Percentiles rank a stretch among this genome's conserved stretches.
phyloP scores from a whole-genome alignment of 495 filamentous ascomycete species.

The Aspergillus wentii region DNA sequence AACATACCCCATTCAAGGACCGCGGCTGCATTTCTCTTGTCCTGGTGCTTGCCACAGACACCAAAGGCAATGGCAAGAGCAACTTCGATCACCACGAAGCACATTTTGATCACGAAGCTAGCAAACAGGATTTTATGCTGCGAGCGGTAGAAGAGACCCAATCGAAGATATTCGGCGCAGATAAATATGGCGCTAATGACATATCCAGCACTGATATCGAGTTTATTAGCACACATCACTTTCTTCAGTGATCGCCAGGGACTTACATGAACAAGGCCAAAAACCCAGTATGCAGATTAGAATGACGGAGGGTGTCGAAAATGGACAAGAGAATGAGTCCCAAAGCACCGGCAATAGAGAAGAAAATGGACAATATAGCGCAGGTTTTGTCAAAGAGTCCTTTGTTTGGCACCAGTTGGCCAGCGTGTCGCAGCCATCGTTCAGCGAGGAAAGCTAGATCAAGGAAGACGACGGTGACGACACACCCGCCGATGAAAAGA shows the following conservation, averaged over 20 bases:
- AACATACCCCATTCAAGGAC: constrained; percentile 65
- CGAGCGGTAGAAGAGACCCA: constrained; percentile 68
- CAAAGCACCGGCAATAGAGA: constrained; percentile 68
- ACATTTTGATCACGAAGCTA: constrained; percentile 78
- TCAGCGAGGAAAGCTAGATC: constrained; percentile 78
- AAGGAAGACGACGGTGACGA: constrained; percentile 76
- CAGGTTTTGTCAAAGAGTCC: constrained; percentile 63
- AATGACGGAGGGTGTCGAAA: constrained; percentile 73
- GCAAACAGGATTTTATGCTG: constrained; percentile 65
- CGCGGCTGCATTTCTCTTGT: constrained; percentile 50
- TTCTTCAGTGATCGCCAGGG: background rate
- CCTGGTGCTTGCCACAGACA: constrained; percentile 24
- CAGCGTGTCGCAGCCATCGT: constrained; percentile 74
- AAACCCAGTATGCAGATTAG: constrained; percentile 67
- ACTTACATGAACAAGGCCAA: constrained; percentile 76
- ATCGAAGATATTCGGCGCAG: constrained; percentile 80
- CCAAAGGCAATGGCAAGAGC: constrained; percentile 65
- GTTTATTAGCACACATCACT: constrained; percentile 3
- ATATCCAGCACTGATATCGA: constrained; percentile 40
- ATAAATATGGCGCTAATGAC: constrained; percentile 77
- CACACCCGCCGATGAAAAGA: constrained; percentile 77
- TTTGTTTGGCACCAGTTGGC: constrained; percentile 67
- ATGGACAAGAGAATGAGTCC: constrained; percentile 78
- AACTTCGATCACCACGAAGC: constrained; percentile 76
- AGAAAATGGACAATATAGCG: constrained; percentile 62